Evolutionary conservation across 495 filamentous ascomycete species (phyloP).

Genomic region (Acidiella bohemica): DNA sequence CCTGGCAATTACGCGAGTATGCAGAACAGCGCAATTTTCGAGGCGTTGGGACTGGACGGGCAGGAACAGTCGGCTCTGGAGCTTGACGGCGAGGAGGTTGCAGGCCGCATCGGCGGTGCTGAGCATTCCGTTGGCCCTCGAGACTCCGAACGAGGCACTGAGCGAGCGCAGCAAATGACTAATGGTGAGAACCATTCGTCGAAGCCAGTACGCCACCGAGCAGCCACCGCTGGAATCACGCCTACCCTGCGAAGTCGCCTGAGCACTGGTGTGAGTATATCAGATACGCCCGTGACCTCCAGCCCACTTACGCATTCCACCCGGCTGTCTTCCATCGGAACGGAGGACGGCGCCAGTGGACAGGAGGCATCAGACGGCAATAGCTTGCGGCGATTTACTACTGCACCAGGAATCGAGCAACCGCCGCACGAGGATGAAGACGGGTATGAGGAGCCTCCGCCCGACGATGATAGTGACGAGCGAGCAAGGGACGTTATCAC

Average conservation of each 20-base stretch:
- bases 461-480: slow-evolving; percentile 67
- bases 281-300: slow-evolving; percentile 10
- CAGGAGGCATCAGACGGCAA: too few species aligned
- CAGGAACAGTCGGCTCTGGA: slow-evolving; percentile 17
- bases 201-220: slow-evolving; percentile 1
- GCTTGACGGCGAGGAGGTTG: slow-evolving; percentile 8
- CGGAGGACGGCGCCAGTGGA: too few species aligned
- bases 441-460: slow-evolving; percentile 23
- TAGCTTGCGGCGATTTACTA: slow-evolving; percentile 1
- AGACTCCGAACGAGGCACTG: too few species aligned
- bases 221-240: background rate
- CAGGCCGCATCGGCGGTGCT: background rate
- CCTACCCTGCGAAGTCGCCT: slow-evolving; percentile 1
- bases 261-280: background rate
- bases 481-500: slow-evolving; percentile 82
- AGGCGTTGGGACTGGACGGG: slow-evolving; percentile 27
- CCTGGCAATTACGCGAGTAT: slow-evolving; percentile 38
- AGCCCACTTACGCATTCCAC: slow-evolving; percentile 16
- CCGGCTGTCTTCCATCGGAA: slow-evolving; percentile 3
- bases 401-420: slow-evolving; percentile 11
- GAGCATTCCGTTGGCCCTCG: too few species aligned
- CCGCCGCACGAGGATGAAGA: slow-evolving; percentile 12
- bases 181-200: too few species aligned
- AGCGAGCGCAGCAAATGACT: too few species aligned
- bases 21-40: slow-evolving; percentile 47